Percentiles rank a stretch among this genome's conserved stretches.
These are phyloP conservation scores for Copromyces sp. DNA, from an alignment of 495 filamentous ascomycete genomes.

Conservation along the genomic window DNA sequence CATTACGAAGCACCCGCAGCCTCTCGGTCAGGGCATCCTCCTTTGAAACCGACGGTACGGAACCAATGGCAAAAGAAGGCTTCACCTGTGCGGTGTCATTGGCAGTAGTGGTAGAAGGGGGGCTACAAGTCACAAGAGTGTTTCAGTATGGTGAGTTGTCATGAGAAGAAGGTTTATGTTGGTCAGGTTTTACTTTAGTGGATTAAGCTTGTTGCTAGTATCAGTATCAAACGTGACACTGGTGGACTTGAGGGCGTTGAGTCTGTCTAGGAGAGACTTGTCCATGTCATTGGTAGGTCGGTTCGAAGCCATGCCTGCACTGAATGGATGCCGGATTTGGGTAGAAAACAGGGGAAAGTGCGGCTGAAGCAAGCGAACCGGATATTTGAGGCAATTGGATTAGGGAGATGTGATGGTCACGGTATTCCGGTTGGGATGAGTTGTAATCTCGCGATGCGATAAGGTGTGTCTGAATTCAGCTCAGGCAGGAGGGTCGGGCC, in stretches of 20 bases:
- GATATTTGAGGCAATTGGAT: not conserved
- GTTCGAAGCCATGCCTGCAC: not conserved
- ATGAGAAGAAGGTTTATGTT: not conserved
- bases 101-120: not conserved
- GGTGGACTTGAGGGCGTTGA: slow-evolving; percentile 59
- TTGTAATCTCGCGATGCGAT: not conserved
- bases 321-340: not conserved
- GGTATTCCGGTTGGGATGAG: not conserved
- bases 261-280: slow-evolving; percentile 72
- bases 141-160: not conserved
- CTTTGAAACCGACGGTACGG: slow-evolving; percentile 20
- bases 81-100: not conserved
- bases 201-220: not conserved
- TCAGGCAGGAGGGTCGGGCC: not conserved
- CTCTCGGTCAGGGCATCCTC: slow-evolving; percentile 35
- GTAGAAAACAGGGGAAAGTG: not conserved
- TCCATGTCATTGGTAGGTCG: slow-evolving; percentile 32
- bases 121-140: not conserved
- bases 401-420: not conserved
- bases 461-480: not conserved
- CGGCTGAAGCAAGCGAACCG: not conserved
- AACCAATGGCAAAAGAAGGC: not conserved
- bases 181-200: slow-evolving; percentile 22
- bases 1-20: slow-evolving; percentile 32
- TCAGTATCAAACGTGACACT: slow-evolving; percentile 24